These are phyloP conservation scores for Phytophthora lateralis DNA, from an alignment of 352 stramenopile species.

Conservation along the genomic window DNA sequence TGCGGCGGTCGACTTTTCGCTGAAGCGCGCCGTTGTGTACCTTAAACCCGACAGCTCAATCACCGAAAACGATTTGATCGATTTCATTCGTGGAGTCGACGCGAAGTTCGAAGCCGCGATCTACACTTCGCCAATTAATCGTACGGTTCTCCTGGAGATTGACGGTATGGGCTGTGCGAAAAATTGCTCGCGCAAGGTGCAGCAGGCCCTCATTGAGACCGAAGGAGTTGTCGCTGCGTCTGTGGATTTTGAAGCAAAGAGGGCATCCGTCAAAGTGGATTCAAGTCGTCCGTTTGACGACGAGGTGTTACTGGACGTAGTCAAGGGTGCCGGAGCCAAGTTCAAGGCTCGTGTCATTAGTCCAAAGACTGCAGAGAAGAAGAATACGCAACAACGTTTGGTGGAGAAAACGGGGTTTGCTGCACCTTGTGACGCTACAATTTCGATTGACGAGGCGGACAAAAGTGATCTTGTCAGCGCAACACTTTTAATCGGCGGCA, in stretches of 20 bases:
- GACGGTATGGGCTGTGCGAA: slow-evolving; percentile 68
- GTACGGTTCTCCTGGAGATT: slow-evolving; percentile 56
- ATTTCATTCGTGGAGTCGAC: neutral
- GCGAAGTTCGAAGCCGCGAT: neutral
- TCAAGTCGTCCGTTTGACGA: slow-evolving; percentile 44
- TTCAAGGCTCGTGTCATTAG: slow-evolving; percentile 42
- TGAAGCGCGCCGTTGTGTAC: neutral
- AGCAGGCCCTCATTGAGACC: slow-evolving; percentile 77
- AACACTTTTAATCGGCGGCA: slow-evolving; percentile 77
- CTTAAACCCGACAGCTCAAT: neutral
- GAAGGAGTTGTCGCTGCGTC: slow-evolving; percentile 70
- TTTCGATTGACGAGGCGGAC: slow-evolving; percentile 49
- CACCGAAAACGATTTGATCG: neutral
- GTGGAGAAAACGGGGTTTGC: neutral
- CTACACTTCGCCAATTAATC: neutral
- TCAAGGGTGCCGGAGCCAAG: slow-evolving; percentile 37
- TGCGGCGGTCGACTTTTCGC: neutral
- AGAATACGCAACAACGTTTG: neutral
- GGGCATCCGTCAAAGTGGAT: slow-evolving; percentile 55
- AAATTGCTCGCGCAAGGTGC: slow-evolving; percentile 52
- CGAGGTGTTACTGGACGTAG: slow-evolving; percentile 51
- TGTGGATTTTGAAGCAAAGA: slow-evolving; percentile 59
- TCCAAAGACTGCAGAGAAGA: neutral
- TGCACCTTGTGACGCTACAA: slow-evolving; percentile 34
- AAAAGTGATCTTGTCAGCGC: slow-evolving; percentile 53